phyloP scores from a whole-genome alignment of 192 early-diverging fungal genomes.

The Gamsiella multidivaricata region DNA sequence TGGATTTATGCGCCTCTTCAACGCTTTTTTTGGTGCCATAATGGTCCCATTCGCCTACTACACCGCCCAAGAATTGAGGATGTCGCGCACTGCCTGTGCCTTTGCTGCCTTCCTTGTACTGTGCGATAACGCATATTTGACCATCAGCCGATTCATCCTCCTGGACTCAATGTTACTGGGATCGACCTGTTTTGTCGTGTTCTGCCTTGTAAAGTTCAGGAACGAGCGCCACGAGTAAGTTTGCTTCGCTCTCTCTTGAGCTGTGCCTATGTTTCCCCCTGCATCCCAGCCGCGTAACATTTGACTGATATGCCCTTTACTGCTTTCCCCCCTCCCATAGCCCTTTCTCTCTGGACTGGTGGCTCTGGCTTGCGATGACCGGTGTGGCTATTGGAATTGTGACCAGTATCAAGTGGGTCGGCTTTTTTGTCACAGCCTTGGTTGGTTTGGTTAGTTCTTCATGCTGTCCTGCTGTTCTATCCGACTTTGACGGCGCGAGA shows the following conservation, averaged over 20 bases:
- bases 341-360: constrained; percentile 91
- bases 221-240: constrained; percentile 73
- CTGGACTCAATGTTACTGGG: constrained; percentile 96
- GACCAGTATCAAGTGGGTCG: constrained; percentile 95
- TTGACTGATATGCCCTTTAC: neutral
- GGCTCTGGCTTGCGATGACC: constrained; percentile 85
- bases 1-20: constrained; percentile 88
- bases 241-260: neutral
- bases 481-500: no score
- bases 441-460: constrained; percentile 72
- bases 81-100: constrained; percentile 72
- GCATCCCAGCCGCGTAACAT: no score
- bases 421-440: constrained; percentile 88
- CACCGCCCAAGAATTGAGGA: constrained; percentile 80
- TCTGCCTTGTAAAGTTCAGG: constrained; percentile 78
- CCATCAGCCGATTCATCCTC: constrained; percentile 92
- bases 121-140: constrained; percentile 77
- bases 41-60: constrained; percentile 92
- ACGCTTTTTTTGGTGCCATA: constrained; percentile 87
- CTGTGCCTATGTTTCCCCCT: neutral
- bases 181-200: constrained; percentile 78
- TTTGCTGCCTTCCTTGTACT: constrained; percentile 86
- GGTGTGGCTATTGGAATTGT: constrained; percentile 89
- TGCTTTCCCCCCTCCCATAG: constrained; percentile 42
- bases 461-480: no score